Conservation (phyloP, 2,329 filamentous ascomycete species). For the Colletotrichum spaethianum region DNA sequence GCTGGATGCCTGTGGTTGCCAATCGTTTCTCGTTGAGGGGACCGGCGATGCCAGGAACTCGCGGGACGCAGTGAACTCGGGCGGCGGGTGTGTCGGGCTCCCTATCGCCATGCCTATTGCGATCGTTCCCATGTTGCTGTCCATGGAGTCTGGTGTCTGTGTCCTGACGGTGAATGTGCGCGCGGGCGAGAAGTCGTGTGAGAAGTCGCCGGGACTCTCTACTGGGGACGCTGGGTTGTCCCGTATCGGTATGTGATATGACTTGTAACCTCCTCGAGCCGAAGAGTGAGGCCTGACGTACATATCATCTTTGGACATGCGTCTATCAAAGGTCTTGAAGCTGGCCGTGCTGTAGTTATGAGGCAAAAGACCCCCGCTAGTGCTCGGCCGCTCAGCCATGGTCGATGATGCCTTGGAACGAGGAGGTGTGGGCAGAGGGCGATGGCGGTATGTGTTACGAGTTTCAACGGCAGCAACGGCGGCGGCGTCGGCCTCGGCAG, state of each 20-base stretch:
- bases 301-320: slow-evolving; percentile 62
- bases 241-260: slow-evolving; percentile 59
- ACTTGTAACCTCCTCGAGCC: slow-evolving; percentile 52
- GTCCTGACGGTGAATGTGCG: slow-evolving; percentile 55
- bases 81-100: slow-evolving; percentile 70
- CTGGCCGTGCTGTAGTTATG: slow-evolving; percentile 46
- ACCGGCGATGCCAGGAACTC: slow-evolving; percentile 9
- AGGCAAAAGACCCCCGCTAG: slow-evolving; percentile 53
- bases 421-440: slow-evolving; percentile 44
- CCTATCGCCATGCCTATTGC: slow-evolving; percentile 82
- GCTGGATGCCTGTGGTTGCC: slow-evolving; percentile 47
- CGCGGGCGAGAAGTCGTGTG: slow-evolving; percentile 50
- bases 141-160: slow-evolving; percentile 59
- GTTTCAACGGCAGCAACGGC: slow-evolving; percentile 46
- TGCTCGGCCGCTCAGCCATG: slow-evolving; percentile 57
- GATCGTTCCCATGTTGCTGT: slow-evolving; percentile 55
- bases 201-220: slow-evolving; percentile 52
- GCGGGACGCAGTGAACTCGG: slow-evolving; percentile 42
- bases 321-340: slow-evolving; percentile 55
- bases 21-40: slow-evolving; percentile 39
- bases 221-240: slow-evolving; percentile 60
- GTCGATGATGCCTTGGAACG: slow-evolving; percentile 37
- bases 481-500: slow-evolving; percentile 49
- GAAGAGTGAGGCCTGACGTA: slow-evolving; percentile 50
- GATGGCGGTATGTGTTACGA: slow-evolving; percentile 43